Percentiles rank a stretch among this genome's conserved stretches.
Conservation (phyloP, 2,329 filamentous ascomycete genomes). For the Talaromyces verruculosus region DNA sequence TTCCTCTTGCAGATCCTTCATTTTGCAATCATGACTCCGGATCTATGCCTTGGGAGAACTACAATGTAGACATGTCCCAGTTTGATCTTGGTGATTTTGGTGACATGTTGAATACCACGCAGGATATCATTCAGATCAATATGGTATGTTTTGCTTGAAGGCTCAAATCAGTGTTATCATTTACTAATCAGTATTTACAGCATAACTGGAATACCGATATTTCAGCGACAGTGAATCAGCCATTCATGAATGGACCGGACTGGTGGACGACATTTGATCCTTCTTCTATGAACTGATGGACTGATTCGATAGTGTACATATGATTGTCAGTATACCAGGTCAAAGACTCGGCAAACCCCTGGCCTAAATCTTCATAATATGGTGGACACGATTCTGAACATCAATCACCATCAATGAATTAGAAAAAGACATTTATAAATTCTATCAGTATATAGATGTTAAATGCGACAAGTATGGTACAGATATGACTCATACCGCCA, state of each 20-base stretch:
- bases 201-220: background rate
- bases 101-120: background rate
- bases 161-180: background rate
- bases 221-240: background rate
- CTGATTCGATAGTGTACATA: background rate
- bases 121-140: background rate
- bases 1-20: background rate
- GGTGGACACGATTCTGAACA: too few relatives aligned
- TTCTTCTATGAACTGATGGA: background rate
- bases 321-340: background rate
- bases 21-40: background rate
- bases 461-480: background rate
- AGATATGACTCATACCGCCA: background rate
- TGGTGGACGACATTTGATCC: background rate
- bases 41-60: background rate
- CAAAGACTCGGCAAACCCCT: background rate
- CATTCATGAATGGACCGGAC: constrained; percentile 2
- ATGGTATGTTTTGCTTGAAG: background rate
- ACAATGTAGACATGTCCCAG: background rate
- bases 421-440: background rate
- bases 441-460: background rate
- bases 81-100: background rate
- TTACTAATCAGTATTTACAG: background rate
- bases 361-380: background rate
- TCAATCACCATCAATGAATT: too few relatives aligned